Base-by-base conservation (phyloP, 2,329 filamentous ascomycete genomes). In the Exophiala phaeomuriformis region DNA sequence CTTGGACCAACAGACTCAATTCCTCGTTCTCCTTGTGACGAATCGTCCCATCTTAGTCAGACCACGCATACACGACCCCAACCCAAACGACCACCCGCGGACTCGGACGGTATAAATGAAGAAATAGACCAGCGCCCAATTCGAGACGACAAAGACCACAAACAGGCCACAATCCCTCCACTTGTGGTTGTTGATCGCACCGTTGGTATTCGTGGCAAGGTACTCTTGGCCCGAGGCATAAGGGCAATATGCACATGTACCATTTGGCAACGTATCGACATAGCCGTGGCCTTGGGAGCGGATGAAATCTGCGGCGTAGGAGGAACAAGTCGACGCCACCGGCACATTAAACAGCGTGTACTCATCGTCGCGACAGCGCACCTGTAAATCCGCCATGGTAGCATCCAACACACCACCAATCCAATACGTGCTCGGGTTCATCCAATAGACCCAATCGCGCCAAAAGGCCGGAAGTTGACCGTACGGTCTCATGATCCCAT, bases 161-260 rank as follows among this genome's bases (percentile, higher is more conserved):
- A 89, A 87, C 56, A 89, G 83, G 5, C 84, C 86, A 61, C 88
- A 85, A 66, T 84, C 75, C 41, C 79, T 71, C 86, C 86, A 90
- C 70, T 88, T 88, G 50, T 90, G 76, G 19, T 64, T 19, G 19
- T 19, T 19, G 19, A 19, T 67, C 0, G 72, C 68, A 10, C 72
- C 64, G 49, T 82, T 75, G 60, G 82, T 81, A 33, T 83, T 62
- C 0, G 77, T 80, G 2, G 71, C 59, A 62, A 90, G 75, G 63
- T 87, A 91, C 63, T 89, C 77, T 37, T 78, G 75, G 0, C 85
- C 86, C n/a, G 71, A 72, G 1, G 67, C 71, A 65, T 83, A 90
- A 0, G 79, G 81, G 63, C 87, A 90, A 68, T 88, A 89, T 64
- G 80, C 76, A 71, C 87, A 91, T 31, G 76, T 74, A 0, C 67